A percentile compares a stretch with the other conserved stretches of the same genome.
Evolutionary conservation across 2,329 filamentous ascomycete species (phyloP).

Genomic region (Sclerotinia nivalis): DNA sequence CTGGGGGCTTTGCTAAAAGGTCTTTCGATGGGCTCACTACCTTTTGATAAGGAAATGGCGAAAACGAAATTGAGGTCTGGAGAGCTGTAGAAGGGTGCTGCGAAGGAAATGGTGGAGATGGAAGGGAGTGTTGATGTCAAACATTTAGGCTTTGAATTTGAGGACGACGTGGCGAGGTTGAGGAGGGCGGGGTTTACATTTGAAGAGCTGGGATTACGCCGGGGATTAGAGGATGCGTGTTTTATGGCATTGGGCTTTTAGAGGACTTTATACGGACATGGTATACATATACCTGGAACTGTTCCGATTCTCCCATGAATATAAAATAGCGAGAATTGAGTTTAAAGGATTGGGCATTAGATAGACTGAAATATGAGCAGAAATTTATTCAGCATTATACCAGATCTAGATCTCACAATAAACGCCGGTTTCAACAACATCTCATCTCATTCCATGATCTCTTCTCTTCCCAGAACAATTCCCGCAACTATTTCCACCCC

Average conservation of each 20-base stretch:
- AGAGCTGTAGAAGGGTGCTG: not conserved
- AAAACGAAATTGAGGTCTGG: not conserved
- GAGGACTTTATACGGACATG: not conserved
- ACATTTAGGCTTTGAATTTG: not conserved
- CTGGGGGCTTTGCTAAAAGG: slow-evolving; percentile 16
- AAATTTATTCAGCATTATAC: not conserved
- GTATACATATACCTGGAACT: not conserved
- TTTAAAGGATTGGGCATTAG: not conserved
- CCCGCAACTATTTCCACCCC: too few species aligned
- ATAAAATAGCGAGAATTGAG: too few species aligned
- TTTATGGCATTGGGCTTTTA: too few species aligned
- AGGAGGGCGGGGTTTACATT: not conserved
- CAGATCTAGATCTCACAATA: not conserved
- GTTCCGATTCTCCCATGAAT: not conserved
- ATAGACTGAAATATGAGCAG: not conserved
- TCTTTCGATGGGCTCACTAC: slow-evolving; percentile 15
- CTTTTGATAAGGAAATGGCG: not conserved
- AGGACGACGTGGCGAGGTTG: not conserved
- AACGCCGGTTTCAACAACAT: not conserved
- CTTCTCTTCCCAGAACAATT: too few species aligned
- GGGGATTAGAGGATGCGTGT: too few species aligned
- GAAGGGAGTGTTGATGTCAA: not conserved
- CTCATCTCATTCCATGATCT: not conserved
- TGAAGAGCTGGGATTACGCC: not conserved
- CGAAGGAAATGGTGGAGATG: not conserved